Base-by-base conservation (phyloP, 371 early-diverging fungal species). In the Rhizopus arrhizus region DNA sequence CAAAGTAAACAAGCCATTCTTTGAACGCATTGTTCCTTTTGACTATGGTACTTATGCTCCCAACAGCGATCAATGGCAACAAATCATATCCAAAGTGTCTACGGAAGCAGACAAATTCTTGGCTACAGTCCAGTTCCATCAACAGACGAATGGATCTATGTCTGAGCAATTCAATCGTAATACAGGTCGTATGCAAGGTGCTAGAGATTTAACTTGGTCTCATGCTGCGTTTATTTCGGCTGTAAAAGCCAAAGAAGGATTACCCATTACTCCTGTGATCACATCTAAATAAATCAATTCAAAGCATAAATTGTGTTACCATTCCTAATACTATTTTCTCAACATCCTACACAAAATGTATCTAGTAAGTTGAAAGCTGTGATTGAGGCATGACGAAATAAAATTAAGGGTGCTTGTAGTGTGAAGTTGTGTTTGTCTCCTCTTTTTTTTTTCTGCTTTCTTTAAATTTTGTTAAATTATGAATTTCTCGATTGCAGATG, bases 141-240 rank as follows among this genome's bases (percentile, higher is more conserved):
- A 75, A n/a, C 66, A 58, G 7, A 53, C 52, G 0, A 82, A 83
- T 34, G 80, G 77, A 16, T 70, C 68, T 4, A 72, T 89, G 64
- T 46, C 64, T 42, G 91, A 90, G 68, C 87, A 91, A 73, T 85
- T 77, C 61, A 41, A 73, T 35, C 62, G 79, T 5, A 15, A 52
- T 28, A 68, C 65, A 1, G 91, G 91, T 1, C 64, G 59, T 16
- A 64, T 68, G 16, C 73, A 64, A 4, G 89, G 89, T 9, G 91
- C 91, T 32, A 38, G 61, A 4, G 80, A 90, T 54, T 63, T 91
- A 64, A 91, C 91, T 0, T 91, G 91, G 91, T 78, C 78, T 58
- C 86, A 90, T 59, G 86, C 85, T 3, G 66, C 85, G 9, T 64
- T 84, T 33, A 59, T 80, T 8, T 76, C 84, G 36, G 48, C 48